These are phyloP conservation scores for Cyberlindnera maclurae DNA, from an alignment of 805 yeast species.

Conservation along the genomic window DNA sequence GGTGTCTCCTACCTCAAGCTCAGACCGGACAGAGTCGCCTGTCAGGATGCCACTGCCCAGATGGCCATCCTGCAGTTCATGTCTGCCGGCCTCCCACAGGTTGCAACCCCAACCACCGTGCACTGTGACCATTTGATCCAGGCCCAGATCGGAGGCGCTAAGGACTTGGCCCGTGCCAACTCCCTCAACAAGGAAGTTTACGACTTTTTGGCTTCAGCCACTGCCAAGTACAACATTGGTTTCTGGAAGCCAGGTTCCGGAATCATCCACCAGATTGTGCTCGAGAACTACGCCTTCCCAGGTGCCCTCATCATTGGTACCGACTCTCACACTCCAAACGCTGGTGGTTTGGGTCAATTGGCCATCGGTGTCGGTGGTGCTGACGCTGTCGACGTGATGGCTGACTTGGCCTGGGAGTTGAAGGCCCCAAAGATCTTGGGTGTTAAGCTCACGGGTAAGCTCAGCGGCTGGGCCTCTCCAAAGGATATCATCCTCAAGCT, in stretches of 20 bases:
- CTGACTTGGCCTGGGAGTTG: conserved; percentile 93
- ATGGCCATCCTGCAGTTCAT: conserved; percentile 96
- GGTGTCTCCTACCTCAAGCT: conserved; percentile 89
- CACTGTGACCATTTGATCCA: conserved; percentile 98
- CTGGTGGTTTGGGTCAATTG: conserved; percentile 96
- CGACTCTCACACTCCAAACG: conserved; percentile 98
- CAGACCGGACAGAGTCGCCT: conserved; percentile 96
- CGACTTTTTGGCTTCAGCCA: conserved; percentile 83
- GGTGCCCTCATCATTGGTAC: conserved; percentile 96
- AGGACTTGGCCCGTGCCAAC: conserved; percentile 80
- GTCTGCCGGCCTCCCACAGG: conserved; percentile 89
- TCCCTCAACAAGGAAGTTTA: conserved; percentile 90
- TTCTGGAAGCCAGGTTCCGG: conserved; percentile 99
- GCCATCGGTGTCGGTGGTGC: conserved; percentile 99
- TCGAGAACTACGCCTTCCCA: conserved; percentile 96
- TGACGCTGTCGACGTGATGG: conserved; percentile 95
- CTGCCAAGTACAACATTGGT: conserved; percentile 93
- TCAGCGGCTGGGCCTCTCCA: conserved; percentile 96
- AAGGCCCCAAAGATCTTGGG: conserved; percentile 96
- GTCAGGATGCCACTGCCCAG: conserved; percentile 99
- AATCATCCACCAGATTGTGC: conserved; percentile 92
- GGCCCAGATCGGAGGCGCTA: conserved; percentile 86
- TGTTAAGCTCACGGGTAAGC: conserved; percentile 85
- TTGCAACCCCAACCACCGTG: conserved; percentile 92
- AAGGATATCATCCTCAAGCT: conserved; percentile 90